Base-by-base conservation (phyloP, 2,329 filamentous ascomycete genomes). In the Alternaria burnsii region DNA sequence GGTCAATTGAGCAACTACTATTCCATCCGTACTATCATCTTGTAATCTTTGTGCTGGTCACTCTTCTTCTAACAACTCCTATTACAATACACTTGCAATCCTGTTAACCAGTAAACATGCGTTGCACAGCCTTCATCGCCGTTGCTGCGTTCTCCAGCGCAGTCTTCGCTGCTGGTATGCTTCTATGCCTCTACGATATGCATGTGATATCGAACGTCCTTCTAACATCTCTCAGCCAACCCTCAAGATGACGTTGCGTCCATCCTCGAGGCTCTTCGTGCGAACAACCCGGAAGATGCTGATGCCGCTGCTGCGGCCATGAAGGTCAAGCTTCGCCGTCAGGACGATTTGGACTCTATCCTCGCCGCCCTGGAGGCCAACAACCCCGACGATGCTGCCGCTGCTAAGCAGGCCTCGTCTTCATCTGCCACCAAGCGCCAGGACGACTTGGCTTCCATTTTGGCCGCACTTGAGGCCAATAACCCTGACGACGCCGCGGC, bases 1-100 rank as follows among this genome's bases (percentile, higher is more conserved):
- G 48, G 16, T 53, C 20, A 47, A 55, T 50, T 53, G 52, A 61
- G 52, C 42, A 50, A 59, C 24, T 61, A 20, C 28, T 26, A 34
- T 38, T 26, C 20, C 14, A 32, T 66, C 61, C 26, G 50, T 57
- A 58, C 58, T 59, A 65, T 59, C 59, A 60, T 56, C 53, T 66
- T 69, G 9, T 67, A 66, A 65, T 63, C 59, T 55, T 46, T 65
- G 71, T 76, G 73, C 72, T 64, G 73, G 71, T 62, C 73, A 75
- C 71, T 64, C 64, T 63, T 56, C 44, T 62, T 70, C 52, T 54
- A 53, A 61, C 24, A 32, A 50, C 52, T 48, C 34, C 44, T 32
- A 52, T 12, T 43, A 43, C 58, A 24, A 30, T 24, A 34, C 24
- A 48, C 16, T n/a, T 55, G 18, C 43, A 26, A 51, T 26, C 2